Evolutionary conservation across 371 early-diverging fungal species (phyloP), one percentile per base, ranked within the genome.

Genomic region (Apophysomyces elegans): DNA sequence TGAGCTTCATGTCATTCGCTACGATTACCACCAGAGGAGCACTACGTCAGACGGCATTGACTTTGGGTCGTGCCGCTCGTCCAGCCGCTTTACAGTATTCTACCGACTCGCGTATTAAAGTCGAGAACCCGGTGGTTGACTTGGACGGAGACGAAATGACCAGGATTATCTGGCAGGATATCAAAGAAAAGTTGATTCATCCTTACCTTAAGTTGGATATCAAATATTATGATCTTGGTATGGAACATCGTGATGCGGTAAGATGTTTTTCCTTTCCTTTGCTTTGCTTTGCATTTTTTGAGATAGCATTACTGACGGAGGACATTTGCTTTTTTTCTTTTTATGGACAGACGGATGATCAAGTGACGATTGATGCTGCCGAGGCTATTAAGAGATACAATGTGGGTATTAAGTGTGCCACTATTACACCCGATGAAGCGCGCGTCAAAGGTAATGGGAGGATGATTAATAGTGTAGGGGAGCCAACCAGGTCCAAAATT

Each of bases 71-170:
- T 9, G 46, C 61, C 16, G 56, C 65, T 38, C 69, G 69, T 58
- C 64, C 69, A n/a, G 46, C 70, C 46, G 58, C 64, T 35, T 62
- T 59, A 38, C 68, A 68, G 8, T 68, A 73, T 62, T 73, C 75
- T 54, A 67, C 86, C 5, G 75, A 75, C 54, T 63, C 81, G 45
- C 89, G 90, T 75, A 92, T 93, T 65, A 82, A 77, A 47, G 93
- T 93, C 41, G 81, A 80, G 37, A 91, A 92, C 68, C 94, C 94
- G 9, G 90, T 94, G 18, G 95, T 94, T 44, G 95, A 96, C 79
- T 83, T 96, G 50, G 97, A 98, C 71, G 98, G 97, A 67, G 97
- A 97, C 81, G 97, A 97, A 86, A 97, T 97, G 98, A 96, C 97
- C 37, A 87, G 97, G 65, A 96, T 97, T 79, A 95, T 97, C 73